Evolutionary conservation across 345 rosid genomes (phyloP).

Genomic region (Rubroshorea leprosula): DNA sequence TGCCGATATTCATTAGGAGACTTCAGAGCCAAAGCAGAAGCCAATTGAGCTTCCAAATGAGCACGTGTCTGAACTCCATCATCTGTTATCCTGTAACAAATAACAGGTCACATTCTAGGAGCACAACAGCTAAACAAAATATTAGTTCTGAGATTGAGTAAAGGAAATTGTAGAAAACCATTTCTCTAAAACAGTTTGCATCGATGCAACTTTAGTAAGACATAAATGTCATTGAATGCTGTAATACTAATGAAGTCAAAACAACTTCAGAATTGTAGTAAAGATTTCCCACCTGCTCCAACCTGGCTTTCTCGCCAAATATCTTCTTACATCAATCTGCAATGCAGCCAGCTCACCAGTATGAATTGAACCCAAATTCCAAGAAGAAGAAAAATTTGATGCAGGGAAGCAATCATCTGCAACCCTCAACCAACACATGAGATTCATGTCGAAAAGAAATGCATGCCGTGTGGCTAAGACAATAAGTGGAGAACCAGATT

Average conservation of each 20-base stretch:
- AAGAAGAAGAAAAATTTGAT: constrained; percentile 87
- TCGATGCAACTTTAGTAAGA: too few species aligned
- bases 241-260: background rate
- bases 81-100: constrained; percentile 69
- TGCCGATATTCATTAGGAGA: constrained; percentile 90
- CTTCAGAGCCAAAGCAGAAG: constrained; percentile 76
- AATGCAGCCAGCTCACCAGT: constrained; percentile 90
- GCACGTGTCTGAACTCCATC: constrained; percentile 96
- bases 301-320: constrained; percentile 91
- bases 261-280: background rate
- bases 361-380: constrained; percentile 83
- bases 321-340: constrained; percentile 93
- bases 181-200: too few species aligned
- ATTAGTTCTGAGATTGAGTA: too few species aligned
- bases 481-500: constrained; percentile 91
- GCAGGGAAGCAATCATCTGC: constrained; percentile 99
- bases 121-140: too few species aligned
- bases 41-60: constrained; percentile 94
- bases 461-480: constrained; percentile 95
- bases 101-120: constrained; percentile 3
- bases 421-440: constrained; percentile 95
- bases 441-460: constrained; percentile 79
- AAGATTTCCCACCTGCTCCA: constrained; percentile 71
- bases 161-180: too few species aligned
- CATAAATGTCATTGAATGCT: background rate